Evolutionary conservation across 306 rosid genomes (phyloP), one percentile per base, ranked within the genome.

Genomic region (Fragaria iinumae): DNA sequence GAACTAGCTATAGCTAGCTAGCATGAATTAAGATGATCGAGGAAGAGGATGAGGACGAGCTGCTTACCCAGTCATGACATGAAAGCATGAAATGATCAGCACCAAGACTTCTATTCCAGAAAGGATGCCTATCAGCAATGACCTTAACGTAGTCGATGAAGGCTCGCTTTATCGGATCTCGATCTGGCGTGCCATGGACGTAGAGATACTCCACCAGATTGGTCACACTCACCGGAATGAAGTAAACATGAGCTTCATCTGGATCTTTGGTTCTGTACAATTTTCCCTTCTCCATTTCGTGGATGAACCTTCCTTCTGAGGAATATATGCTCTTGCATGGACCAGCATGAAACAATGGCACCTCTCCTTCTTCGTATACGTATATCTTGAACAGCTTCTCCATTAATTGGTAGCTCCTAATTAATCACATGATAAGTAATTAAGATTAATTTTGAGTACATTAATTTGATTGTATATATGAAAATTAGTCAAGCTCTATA

Each of bases 341-440:
- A 60, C 88, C 88, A 21, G 72, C 68, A n/a, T 89, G 93, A 63
- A 87, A 87, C 57, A 89, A 0, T 1, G 93, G 88, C 34, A 78
- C 79, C 70, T 89, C 90, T 47, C 91, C 93, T 82, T 89, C 93
- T 69, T 86, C 88, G 32, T 89, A 89, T 70, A 89, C 88, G 64
- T 70, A 89, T 20, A 86, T 79, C 86, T 87, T 89, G 80, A 89
- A 80, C 80, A 67, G 14, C 85, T 83, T 84, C 76, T 89, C 91
- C 93, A 89, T 89, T 88, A 84, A 86, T 38, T 80, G 39, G 76
- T 85, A 89, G 73, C 93, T 89, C 90, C 91, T 88, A 29, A 67
- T 44, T 8, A 16, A 53, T 36, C 17, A 23, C 36, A 59, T 10
- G 4, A 59, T 14, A 59, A n/a, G 62, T n/a, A 55, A 8, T 55